Percentiles rank a stretch among this genome's conserved stretches.
phyloP scores from a whole-genome alignment of 129 eudicot species.

The Flaveria linearis region DNA sequence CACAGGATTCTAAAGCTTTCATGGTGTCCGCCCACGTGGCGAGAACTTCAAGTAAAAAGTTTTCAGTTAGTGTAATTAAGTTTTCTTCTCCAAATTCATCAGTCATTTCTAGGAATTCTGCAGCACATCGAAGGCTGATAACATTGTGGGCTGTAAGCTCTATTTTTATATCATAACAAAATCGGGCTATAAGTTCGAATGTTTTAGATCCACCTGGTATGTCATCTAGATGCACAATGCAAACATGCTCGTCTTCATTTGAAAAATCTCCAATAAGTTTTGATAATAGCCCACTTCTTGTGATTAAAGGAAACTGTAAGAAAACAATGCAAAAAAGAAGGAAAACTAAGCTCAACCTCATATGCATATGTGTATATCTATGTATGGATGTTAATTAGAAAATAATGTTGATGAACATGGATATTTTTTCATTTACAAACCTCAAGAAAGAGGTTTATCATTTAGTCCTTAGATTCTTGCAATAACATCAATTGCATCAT shows the following conservation, averaged over 20 bases:
- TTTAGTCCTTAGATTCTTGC: too few species aligned
- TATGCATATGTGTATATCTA: neutral
- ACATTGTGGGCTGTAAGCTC: constrained; percentile 72
- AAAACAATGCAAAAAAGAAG: neutral
- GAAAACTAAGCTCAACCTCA: neutral
- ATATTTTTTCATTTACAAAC: too few species aligned
- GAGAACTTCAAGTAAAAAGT: constrained; percentile 57
- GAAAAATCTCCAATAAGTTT: constrained; percentile 51
- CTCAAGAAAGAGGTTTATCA: too few species aligned
- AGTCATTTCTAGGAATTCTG: constrained; percentile 71
- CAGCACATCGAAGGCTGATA: constrained; percentile 68
- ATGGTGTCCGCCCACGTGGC: constrained; percentile 70
- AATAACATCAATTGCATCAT: too few species aligned
- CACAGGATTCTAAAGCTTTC: constrained; percentile 77
- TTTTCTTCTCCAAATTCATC: constrained; percentile 78
- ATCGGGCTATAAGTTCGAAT: constrained; percentile 69
- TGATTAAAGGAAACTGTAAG: constrained; percentile 66
- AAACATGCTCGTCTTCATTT: constrained; percentile 42
- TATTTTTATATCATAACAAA: constrained; percentile 65
- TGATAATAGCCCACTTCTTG: constrained; percentile 62
- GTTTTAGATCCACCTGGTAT: constrained; percentile 85
- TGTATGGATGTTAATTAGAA: too few species aligned
- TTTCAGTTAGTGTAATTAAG: constrained; percentile 61
- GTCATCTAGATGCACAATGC: constrained; percentile 53
- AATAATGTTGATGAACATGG: too few species aligned